These are phyloP conservation scores for Penicillium sp. DNA, from an alignment of 2,329 filamentous ascomycete species.

Conservation along the genomic window DNA sequence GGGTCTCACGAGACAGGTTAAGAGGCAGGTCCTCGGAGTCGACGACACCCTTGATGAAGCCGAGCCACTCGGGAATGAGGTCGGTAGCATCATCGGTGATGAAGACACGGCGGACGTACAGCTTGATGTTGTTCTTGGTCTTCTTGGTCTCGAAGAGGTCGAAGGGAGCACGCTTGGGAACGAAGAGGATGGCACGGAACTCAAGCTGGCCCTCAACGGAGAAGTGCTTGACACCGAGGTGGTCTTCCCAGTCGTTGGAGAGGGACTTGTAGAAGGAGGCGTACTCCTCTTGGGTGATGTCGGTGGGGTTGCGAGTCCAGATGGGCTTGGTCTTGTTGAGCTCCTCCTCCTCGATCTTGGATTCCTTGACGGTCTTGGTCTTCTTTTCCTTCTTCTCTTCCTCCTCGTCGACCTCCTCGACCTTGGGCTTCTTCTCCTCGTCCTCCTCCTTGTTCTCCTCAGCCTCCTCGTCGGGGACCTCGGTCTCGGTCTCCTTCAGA, in stretches of 20 bases:
- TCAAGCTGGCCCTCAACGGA: conserved; percentile 99
- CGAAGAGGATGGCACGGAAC: conserved; percentile 99
- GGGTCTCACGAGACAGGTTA: conserved; percentile 99
- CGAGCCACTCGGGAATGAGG: conserved; percentile 97
- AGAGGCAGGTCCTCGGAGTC: conserved; percentile 99
- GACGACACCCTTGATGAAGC: conserved; percentile 99
- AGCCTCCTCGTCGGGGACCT: conserved; percentile 93
- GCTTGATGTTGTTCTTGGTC: conserved; percentile 99
- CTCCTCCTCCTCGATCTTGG: conserved; percentile 97
- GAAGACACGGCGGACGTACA: conserved; percentile 99
- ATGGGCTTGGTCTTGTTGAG: conserved; percentile 99
- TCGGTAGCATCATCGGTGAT: conserved; percentile 99
- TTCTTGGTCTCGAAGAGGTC: conserved; percentile 99
- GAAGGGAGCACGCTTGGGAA: conserved; percentile 98
- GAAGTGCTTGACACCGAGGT: conserved; percentile 99
- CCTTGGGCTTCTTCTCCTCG: conserved; percentile 91
- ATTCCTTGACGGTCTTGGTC: conserved; percentile 99
- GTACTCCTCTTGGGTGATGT: conserved; percentile 95
- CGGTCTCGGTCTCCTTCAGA: conserved; percentile 97
- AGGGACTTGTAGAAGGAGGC: conserved; percentile 99
- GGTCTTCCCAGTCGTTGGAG: conserved; percentile 99
- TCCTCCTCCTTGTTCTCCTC: conserved; percentile 67
- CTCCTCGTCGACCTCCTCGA: conserved; percentile 86
- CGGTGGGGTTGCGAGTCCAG: conserved; percentile 96
- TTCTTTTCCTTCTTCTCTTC: conserved; percentile 81